A percentile compares a stretch with the other conserved stretches of the same genome.
Evolutionary conservation across 2,329 filamentous ascomycete species (phyloP).

Genomic region (Fusarium nodosum): DNA sequence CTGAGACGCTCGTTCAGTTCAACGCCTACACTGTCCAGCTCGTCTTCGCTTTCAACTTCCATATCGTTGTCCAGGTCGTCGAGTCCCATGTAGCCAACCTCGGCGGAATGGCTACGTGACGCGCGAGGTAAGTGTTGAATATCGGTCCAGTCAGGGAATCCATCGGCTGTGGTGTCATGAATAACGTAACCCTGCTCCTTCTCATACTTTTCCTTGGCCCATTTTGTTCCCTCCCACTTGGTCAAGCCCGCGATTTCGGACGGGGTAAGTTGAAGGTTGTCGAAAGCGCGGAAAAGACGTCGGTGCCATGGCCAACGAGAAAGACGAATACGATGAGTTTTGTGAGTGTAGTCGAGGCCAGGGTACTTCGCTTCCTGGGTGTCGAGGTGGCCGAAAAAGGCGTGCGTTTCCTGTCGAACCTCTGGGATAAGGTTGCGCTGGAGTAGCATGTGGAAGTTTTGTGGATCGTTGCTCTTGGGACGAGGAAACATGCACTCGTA

Average conservation of each 20-base stretch:
- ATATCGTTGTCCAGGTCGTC: slow-evolving; percentile 53
- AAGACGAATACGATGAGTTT: slow-evolving; percentile 81
- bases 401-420: slow-evolving; percentile 82
- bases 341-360: slow-evolving; percentile 81
- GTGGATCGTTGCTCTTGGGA: slow-evolving; percentile 75
- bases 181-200: slow-evolving; percentile 79
- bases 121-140: slow-evolving; percentile 41
- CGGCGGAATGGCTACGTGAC: slow-evolving; percentile 26
- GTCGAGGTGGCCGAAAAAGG: slow-evolving; percentile 84
- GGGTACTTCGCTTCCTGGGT: slow-evolving; percentile 86
- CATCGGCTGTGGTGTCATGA: slow-evolving; percentile 78
- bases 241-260: slow-evolving; percentile 79
- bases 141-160: slow-evolving; percentile 70
- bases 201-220: slow-evolving; percentile 86
- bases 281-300: slow-evolving; percentile 81
- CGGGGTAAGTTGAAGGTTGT: slow-evolving; percentile 75
- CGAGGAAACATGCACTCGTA: slow-evolving; percentile 81
- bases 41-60: slow-evolving; percentile 67
- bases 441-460: slow-evolving; percentile 77
- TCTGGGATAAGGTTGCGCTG: slow-evolving; percentile 80
- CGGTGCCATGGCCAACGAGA: slow-evolving; percentile 82
- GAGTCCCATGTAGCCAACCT: slow-evolving; percentile 39
- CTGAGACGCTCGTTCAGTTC: slow-evolving; percentile 74
- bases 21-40: slow-evolving; percentile 69
- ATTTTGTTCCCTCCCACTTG: slow-evolving; percentile 86